Evolutionary conservation across 2,329 filamentous ascomycete genomes (phyloP), one percentile per base, ranked within the genome.

Genomic region (Saccharata proteae): DNA sequence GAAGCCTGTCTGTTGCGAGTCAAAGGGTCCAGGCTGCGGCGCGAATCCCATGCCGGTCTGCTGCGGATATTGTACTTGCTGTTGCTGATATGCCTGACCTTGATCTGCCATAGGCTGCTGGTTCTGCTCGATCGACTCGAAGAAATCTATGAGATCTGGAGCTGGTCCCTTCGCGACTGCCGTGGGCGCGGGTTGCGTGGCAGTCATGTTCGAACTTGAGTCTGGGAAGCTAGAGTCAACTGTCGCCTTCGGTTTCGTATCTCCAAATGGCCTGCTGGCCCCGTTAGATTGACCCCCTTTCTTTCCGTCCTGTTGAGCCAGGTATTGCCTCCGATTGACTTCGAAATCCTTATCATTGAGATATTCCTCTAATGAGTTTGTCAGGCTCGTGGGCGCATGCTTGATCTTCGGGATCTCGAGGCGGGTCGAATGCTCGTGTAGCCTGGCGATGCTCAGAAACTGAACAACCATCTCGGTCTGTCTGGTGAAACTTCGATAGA

Each of bases 361-460:
- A 50, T 98, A 96, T 44, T 98, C 90, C 53, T 96, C 85, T 16
- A 98, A 68, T 34, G 93, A 84, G 16, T 77, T 77, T 11, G 83
- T 82, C 31, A 98, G 60, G 49, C 90, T 93, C 1, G 92, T 86
- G 1, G 90, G 92, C 5, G 90, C 90, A 53, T 98, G 90, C 61
- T 94, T 96, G 43, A 98, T 69, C 61, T 93, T 94, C 7, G 90
- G 90, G 6, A 98, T 92, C 49, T 94, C 84, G 22, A 98, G 71
- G 38, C 88, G 70, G 4, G 90, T 98, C 40, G 86, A 83, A 50
- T 86, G 79, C 58, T 96, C 85, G 51, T 88, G 90, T 51, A 90
- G 80, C 39, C 88, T 74, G 26, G 90, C 90, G 25, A 88, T 69
- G 44, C 78, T 77, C 26, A 98, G 70, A 49, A 88, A 98, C 46